Base-by-base conservation (phyloP, 352 stramenopile genomes). In the Globisporangium rhizosaccharum region DNA sequence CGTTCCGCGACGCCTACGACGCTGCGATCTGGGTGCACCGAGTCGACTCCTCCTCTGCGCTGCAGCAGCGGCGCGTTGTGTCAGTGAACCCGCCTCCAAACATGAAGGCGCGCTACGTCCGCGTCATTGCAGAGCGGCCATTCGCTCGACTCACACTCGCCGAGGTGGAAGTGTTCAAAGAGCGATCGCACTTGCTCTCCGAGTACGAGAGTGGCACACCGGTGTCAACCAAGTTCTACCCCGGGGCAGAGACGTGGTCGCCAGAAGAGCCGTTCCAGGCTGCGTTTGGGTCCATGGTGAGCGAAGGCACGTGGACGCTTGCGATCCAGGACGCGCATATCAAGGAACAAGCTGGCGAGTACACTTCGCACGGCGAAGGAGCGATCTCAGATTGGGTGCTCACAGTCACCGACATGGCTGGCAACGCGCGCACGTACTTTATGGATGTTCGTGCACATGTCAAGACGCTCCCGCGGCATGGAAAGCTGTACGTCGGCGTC, bases 341-440 rank as follows among this genome's bases (percentile, higher is more conserved):
- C 20, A 62, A 36, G 57, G 70, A 12, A 53, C 53, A 14, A 68
- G 51, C 36, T 56, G 15, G 41, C 1, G 59, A n/a, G 6, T 46
- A 30, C 5, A 51, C 28, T 0, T 66, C 62, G 37, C 63, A 83
- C 41, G 76, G 70, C 6, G 66, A 71, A 2, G 85, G 85, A 1
- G 79, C 65, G 1, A 71, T 95, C 18, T 90, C 81, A 3, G 85
- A 92, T 58, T 95, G 81, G 81, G 61, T 80, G 26, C 51, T 95
- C 3, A 56, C 74, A 6, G 53, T 95, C 33, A 93, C 79, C 0
- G 87, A 88, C 57, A 56, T 77, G 51, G 80, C 79, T 1, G 79
- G 79, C 20, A 72, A 76, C 18, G 80, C 71, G 1, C 58, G 41
- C 0, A 57, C 63, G 23, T 90, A 91, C 59, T 86, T 78, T 51